Evolutionary conservation across 441 rosid genomes (phyloP), one percentile per base, ranked within the genome.

Genomic region (Jatropha podagrica): DNA sequence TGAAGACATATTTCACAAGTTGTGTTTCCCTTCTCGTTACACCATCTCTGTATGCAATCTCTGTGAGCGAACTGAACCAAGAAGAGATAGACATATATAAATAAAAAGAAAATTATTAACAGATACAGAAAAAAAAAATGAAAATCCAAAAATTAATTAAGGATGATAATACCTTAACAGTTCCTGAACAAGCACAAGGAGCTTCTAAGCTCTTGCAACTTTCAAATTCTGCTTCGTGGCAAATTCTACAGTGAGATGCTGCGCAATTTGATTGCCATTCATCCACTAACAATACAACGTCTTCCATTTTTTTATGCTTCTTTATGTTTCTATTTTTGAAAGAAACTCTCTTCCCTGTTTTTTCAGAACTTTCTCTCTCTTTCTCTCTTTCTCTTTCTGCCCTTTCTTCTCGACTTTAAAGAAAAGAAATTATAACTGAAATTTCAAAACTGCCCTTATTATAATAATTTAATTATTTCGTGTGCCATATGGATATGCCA

Each of bases 41-140:
- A 93, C 99, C 99, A 95, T 77, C 96, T 88, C 91, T 95, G 98
- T 81, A 93, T 92, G 68, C 99, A 93, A 79, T 89, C 92, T 84
- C 98, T 91, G 64, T 93, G 99, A 0, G 98, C 98, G 74, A 84
- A 95, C 99, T 93, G 93, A 72, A 63, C 46, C 38, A 40, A 52
- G 44, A 55, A 48, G 51, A 17, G 23, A 52, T 18, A 56, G 13
- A 11, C 32, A 32, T 32, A 32, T 32, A 1, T 32, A 32, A 2
- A 32, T 32, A 32, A 2, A 14, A 5, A 49, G 48, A 20, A 10
- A 3, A 9, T n/a, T 58, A 20, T 58, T 32, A 4, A 23, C 7
- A 52, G 44, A 74, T 6, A 4, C 20, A 67, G 56, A 54, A 62
- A 4, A 32, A 27, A 32, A 37, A 79, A 69, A 56, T 18, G 7